Base-by-base conservation (phyloP, 1,284 basidiomycete species). In the Calocybe gambosa region DNA sequence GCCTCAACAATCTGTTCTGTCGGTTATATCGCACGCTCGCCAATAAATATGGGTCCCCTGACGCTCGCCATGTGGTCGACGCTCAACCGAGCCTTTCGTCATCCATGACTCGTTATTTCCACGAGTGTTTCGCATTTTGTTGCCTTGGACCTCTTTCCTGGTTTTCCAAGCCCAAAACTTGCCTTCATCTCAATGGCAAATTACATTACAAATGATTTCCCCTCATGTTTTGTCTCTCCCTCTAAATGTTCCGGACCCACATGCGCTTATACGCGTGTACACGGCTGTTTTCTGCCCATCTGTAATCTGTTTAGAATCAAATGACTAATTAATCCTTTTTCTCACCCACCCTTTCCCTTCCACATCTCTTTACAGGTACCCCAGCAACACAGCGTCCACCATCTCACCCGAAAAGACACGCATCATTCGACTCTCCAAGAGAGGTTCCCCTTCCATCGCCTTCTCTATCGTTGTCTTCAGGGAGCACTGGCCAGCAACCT, bases 381-480 rank as follows among this genome's bases (percentile, higher is more conserved):
- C 39, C 40, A 25, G 33, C 29, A 33, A 12, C 45, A 7, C 45
- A 51, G 26, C 56, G 54, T 26, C 50, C 33, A 18, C 43, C 55
- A 1, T 51, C 55, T 8, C 55, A 53, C 39, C 47, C 54, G 19
- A 61, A 55, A 47, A 51, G 59, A 9, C 53, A 60, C 51, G 56
- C 60, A 18, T 61, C 59, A 12, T 55, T 58, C 40, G 55, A 57
- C 42, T 63, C 62, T 12, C 62, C 63, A 1, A 46, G 62, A 39
- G 61, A 64, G 45, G 45, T 64, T 19, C 61, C 62, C 4, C 54
- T 63, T 2, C 61, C 61, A 8, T 61, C 62, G 2, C 60, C 60
- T 9, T 53, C 54, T 6, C 46, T 55, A 19, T 36, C 38, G 13
- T 8, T 29, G 29, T 34, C 49, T 12, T 44, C 43, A n/a, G 42